Percentiles rank a stretch among this genome's conserved stretches.
Evolutionary conservation across 2,329 filamentous ascomycete genomes (phyloP).

Genomic region (Aspergillus ochraceoroseus): DNA sequence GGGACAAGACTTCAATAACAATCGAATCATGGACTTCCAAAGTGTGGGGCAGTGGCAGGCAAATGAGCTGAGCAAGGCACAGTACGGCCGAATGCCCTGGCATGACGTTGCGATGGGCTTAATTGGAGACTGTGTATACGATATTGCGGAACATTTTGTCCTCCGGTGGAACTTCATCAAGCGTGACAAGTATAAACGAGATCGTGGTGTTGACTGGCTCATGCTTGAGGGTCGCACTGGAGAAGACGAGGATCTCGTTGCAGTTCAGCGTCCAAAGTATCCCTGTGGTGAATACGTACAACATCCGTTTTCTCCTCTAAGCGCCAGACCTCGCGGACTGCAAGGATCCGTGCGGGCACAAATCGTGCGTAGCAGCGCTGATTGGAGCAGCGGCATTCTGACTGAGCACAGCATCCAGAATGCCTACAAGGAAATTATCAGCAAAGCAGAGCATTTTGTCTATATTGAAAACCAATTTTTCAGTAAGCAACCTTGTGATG

Average conservation of each 20-base stretch:
- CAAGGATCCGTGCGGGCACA: slow-evolving; percentile 76
- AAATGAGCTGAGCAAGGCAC: slow-evolving; percentile 85
- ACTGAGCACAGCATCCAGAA: slow-evolving; percentile 79
- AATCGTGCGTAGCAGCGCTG: slow-evolving; percentile 79
- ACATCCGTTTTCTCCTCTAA: slow-evolving; percentile 69
- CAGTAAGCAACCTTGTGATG: slow-evolving; percentile 46
- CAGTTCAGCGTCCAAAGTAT: slow-evolving; percentile 81
- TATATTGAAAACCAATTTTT: slow-evolving; percentile 99
- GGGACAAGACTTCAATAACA: slow-evolving; percentile 97
- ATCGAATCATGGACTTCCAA: slow-evolving; percentile 91
- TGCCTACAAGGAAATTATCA: slow-evolving; percentile 78
- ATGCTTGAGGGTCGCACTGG: slow-evolving; percentile 69
- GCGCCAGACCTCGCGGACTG: slow-evolving; percentile 57
- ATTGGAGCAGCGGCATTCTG: slow-evolving; percentile 91
- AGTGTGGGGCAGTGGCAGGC: slow-evolving; percentile 86
- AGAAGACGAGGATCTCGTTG: slow-evolving; percentile 77
- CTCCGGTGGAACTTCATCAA: slow-evolving; percentile 96
- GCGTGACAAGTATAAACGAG: slow-evolving; percentile 94
- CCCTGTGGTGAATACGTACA: slow-evolving; percentile 82
- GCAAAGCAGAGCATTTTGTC: slow-evolving; percentile 82
- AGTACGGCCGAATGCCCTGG: slow-evolving; percentile 96
- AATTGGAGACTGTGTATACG: slow-evolving; percentile 83
- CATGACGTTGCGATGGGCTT: slow-evolving; percentile 91
- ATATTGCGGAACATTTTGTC: slow-evolving; percentile 93
- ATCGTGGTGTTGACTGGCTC: slow-evolving; percentile 78